Conservation (phyloP, 2,329 filamentous ascomycete genomes). For the Aspergillus tamarii region DNA sequence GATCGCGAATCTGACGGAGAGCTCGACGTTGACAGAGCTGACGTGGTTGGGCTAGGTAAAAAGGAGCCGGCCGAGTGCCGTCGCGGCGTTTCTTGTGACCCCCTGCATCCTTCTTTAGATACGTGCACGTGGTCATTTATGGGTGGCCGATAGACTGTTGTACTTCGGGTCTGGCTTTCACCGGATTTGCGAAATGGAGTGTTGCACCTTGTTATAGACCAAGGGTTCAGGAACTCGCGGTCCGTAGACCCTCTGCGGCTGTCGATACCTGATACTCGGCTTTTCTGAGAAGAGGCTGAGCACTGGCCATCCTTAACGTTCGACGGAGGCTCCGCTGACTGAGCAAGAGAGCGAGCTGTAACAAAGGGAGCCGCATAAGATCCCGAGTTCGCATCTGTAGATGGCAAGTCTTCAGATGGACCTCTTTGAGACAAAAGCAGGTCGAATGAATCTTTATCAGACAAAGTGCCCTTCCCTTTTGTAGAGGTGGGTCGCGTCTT, state of each 20-base stretch:
- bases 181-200: conserved; percentile 14
- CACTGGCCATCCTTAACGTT: neutral
- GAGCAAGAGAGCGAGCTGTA: conserved; percentile 2
- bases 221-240: conserved; percentile 36
- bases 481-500: neutral
- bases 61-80: conserved; percentile 1
- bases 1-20: conserved; percentile 16
- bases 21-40: neutral
- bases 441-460: conserved; percentile 18
- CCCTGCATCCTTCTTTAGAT: neutral
- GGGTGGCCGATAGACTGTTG: neutral
- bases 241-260: conserved; percentile 9
- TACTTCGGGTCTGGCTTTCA: neutral
- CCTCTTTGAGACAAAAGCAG: conserved; percentile 28
- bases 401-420: conserved; percentile 3
- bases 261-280: neutral
- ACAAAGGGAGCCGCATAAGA: neutral
- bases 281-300: neutral
- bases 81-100: conserved; percentile 1
- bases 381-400: neutral
- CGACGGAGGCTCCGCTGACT: neutral
- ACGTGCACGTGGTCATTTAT: neutral
- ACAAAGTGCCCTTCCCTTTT: conserved; percentile 8
- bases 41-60: conserved; percentile 23
- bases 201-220: conserved; percentile 40